Conservation (phyloP, 2,329 filamentous ascomycete species). For the Alternaria triticimaculans region DNA sequence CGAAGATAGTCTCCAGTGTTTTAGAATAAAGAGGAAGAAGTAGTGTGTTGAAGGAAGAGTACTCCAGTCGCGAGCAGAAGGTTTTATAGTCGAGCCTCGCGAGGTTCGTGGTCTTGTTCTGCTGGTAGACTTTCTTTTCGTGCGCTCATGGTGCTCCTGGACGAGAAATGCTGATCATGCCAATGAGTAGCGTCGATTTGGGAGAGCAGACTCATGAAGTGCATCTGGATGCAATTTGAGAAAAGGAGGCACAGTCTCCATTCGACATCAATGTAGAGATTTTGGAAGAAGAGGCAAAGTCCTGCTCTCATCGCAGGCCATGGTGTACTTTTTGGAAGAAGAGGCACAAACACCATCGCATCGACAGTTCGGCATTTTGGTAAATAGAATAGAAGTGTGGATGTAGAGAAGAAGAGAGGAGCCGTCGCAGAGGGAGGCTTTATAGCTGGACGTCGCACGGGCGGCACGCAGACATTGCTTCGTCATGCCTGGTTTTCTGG, state of each 20-base stretch:
- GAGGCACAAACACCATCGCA: background rate
- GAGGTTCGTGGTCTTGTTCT: background rate
- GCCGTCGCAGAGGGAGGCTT: background rate
- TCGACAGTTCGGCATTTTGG: too few species aligned
- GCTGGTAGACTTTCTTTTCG: background rate
- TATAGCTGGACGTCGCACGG: background rate
- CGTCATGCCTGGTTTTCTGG: background rate
- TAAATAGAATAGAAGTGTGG: background rate
- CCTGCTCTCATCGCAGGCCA: background rate
- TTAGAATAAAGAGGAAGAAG: background rate
- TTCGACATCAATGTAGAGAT: rapidly evolving
- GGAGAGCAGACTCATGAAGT: background rate
- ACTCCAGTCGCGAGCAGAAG: background rate
- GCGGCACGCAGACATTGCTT: background rate
- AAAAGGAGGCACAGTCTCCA: background rate
- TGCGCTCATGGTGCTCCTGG: background rate
- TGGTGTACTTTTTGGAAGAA: background rate
- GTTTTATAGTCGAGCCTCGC: background rate
- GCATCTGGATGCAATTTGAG: rapidly evolving
- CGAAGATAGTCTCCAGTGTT: too few species aligned
- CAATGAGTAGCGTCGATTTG: background rate
- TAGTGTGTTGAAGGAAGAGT: background rate
- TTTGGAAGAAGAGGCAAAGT: background rate
- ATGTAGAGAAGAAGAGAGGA: background rate
- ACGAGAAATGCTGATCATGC: rapidly evolving